phyloP scores from a whole-genome alignment of 495 filamentous ascomycete genomes.

The Margaritispora aquatica region DNA sequence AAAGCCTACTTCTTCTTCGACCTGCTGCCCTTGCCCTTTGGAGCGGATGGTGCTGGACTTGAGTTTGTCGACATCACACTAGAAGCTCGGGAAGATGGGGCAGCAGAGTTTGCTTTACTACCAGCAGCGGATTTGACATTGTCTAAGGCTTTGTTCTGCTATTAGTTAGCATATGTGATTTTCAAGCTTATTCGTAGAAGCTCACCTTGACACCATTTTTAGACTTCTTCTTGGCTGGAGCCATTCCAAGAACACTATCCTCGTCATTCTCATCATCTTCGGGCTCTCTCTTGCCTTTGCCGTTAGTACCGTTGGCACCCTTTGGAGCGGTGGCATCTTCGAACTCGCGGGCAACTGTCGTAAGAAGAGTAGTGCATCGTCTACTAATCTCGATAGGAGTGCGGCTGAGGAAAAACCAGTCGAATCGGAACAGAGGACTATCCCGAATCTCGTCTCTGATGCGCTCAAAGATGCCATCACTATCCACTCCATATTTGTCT shows the following conservation, averaged over 20 bases:
- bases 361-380: conserved; percentile 88
- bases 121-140: conserved; percentile 48
- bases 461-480: conserved; percentile 74
- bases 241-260: conserved; percentile 61
- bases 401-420: conserved; percentile 97
- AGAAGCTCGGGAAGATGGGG: conserved; percentile 31
- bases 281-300: conserved; percentile 68
- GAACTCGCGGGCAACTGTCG: conserved; percentile 90
- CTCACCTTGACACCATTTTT: conserved; percentile 72
- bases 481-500: conserved; percentile 82
- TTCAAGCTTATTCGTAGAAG: background rate
- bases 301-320: conserved; percentile 48
- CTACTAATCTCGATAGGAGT: conserved; percentile 90
- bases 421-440: conserved; percentile 91
- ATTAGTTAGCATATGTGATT: background rate
- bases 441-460: conserved; percentile 92
- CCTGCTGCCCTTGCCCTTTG: conserved; percentile 40
- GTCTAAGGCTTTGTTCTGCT: conserved; percentile 57
- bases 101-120: conserved; percentile 25
- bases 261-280: conserved; percentile 81
- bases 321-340: conserved; percentile 50
- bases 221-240: conserved; percentile 85
- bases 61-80: conserved; percentile 51
- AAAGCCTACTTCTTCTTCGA: conserved; percentile 42
- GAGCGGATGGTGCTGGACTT: conserved; percentile 35